Evolutionary conservation across 192 early-diverging fungal genomes (phyloP).

Genomic region (Chytriomyces sp.): DNA sequence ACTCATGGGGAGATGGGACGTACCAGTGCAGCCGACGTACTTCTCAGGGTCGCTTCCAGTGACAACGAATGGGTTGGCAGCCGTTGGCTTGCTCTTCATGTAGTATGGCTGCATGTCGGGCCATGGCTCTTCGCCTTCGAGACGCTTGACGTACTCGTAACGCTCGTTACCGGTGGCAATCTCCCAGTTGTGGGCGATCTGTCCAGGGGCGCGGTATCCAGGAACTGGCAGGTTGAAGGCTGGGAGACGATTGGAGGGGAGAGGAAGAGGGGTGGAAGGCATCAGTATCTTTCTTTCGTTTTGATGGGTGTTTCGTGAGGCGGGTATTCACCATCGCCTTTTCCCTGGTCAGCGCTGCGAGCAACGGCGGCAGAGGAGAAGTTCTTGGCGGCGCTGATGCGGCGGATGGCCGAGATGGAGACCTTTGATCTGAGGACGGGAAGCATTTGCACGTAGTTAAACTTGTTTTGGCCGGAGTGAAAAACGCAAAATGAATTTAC

Average conservation of each 20-base stretch:
- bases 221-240: constrained; percentile 42
- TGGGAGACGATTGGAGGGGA: background rate
- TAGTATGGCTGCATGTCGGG: constrained; percentile 81
- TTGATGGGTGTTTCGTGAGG: background rate
- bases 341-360: background rate
- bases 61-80: constrained; percentile 85
- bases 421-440: background rate
- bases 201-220: constrained; percentile 69
- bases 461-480: background rate
- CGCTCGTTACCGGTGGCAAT: constrained; percentile 91
- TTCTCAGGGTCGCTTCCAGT: constrained; percentile 78
- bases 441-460: background rate
- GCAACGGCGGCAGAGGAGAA: constrained; percentile 19
- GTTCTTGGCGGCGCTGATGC: constrained; percentile 11
- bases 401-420: constrained; percentile 1
- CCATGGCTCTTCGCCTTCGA: constrained; percentile 88
- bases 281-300: background rate
- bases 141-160: constrained; percentile 79
- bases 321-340: background rate
- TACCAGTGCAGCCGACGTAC: constrained; percentile 94
- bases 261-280: constrained; percentile 7
- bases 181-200: constrained; percentile 78
- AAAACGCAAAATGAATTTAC: background rate
- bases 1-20: constrained; percentile 20
- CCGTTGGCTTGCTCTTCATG: constrained; percentile 77